Evolutionary conservation across 73 alveolate species (phyloP).

Genomic region (Tetrahymena borealis): DNA sequence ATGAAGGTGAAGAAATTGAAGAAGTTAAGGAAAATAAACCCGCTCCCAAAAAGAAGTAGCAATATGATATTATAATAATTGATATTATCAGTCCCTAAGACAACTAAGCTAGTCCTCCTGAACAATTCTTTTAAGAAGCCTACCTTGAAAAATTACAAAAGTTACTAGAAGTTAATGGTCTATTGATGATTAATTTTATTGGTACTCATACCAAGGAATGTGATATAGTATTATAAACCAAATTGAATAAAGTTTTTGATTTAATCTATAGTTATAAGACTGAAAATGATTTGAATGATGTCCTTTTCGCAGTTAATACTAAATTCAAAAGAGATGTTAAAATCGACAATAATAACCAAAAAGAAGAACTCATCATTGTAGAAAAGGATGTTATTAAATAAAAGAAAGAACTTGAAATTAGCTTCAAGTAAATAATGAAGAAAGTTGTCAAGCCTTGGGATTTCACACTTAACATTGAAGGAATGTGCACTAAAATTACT

Average conservation of each 20-base stretch:
- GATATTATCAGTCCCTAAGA: constrained; percentile 18
- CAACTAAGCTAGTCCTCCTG: background rate
- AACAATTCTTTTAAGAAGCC: background rate
- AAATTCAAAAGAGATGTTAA: background rate
- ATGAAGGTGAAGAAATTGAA: constrained; percentile 21
- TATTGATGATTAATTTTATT: background rate
- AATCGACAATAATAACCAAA: background rate
- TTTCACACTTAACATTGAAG: background rate
- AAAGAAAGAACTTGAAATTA: background rate
- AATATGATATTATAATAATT: constrained; percentile 11
- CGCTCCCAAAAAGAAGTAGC: background rate
- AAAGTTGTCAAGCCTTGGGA: background rate
- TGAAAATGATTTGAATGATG: background rate
- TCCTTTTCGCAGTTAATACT: background rate
- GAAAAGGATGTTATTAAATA: background rate
- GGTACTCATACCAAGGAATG: background rate
- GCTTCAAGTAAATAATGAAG: background rate
- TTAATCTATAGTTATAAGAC: background rate
- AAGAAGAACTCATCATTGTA: background rate
- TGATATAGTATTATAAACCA: background rate
- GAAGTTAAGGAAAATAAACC: constrained; percentile 5
- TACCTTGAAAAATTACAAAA: background rate
- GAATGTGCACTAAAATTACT: background rate
- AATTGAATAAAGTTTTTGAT: background rate
- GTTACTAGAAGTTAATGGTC: background rate